A percentile compares a stretch with the other conserved stretches of the same genome.
phyloP scores from a whole-genome alignment of 441 rosid genomes.

The Oxalis stricta region DNA sequence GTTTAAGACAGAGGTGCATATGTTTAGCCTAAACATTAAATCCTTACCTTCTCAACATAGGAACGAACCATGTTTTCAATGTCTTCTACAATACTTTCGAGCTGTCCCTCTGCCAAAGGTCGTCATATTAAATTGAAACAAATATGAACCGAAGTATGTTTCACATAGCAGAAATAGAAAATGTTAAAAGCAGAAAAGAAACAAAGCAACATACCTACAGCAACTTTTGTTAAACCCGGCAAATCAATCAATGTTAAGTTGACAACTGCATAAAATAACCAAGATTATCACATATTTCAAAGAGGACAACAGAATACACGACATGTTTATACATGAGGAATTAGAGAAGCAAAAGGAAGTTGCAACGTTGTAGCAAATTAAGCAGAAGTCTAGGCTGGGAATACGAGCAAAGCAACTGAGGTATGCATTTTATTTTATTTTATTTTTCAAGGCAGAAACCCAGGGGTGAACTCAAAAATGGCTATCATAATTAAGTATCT shows the following conservation, averaged over 20 bases:
- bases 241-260: constrained; percentile 71
- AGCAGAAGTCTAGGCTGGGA: neutral
- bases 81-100: constrained; percentile 59
- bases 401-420: neutral
- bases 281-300: neutral
- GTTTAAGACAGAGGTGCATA: no score
- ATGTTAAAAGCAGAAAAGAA: neutral
- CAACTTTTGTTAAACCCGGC: constrained; percentile 85
- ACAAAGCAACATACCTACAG: constrained; percentile 39
- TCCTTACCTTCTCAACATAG: constrained; percentile 64
- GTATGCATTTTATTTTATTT: no score
- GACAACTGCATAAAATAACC: constrained; percentile 36
- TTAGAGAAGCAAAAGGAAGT: neutral
- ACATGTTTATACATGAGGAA: neutral
- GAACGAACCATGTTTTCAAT: constrained; percentile 77
- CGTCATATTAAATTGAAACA: constrained; percentile 2
- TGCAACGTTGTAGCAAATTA: neutral
- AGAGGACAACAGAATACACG: neutral
- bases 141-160: neutral
- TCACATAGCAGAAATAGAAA: neutral
- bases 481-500: neutral
- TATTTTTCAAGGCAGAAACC: no score
- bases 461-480: neutral
- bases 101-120: constrained; percentile 59
- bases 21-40: no score